Base-by-base conservation (phyloP, 192 early-diverging fungal species). In the Endogone sp. region DNA sequence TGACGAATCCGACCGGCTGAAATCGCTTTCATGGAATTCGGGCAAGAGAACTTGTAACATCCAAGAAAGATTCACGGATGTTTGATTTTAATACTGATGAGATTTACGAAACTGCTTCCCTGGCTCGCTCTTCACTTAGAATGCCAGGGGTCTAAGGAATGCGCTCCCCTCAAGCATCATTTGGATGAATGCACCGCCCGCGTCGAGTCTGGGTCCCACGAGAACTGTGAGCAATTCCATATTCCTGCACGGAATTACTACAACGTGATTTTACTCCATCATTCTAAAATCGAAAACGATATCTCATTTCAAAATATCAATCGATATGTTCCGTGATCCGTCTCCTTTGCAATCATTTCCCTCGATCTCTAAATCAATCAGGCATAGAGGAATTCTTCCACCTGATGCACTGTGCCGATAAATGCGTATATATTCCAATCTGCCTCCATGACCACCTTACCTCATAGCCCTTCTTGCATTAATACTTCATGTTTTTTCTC, bases 391-490 rank as follows among this genome's bases (percentile, higher is more conserved):
- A 93, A 80, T 74, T 93, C 65, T 87, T 91, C 71, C 91, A 91
- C 83, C 88, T 93, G 71, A 77, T 91, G 82, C 89, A 93, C 82
- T 91, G 89, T 74, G 90, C 89, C 58, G 88, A 91, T 76, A 70
- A 86, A 61, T 93, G 91, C 77, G 90, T 92, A 90, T 88, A 89
- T 92, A 68, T 54, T 23, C 22, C 16, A 59, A 25, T 23, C 30
- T 20, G 30, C 8, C 1, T n/a, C 11, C 23, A 60, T 67, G 56
- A 20, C 29, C 22, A 31, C 9, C 28, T 26, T 57, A 21, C 20
- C 2, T 29, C 21, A n/a, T 56, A 29, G n/a, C 32, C 54, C 32
- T 6, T 2, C 56, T 25, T 70, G 55, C 32, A 3, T n/a, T 62
- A 13, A 32, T 11, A 37, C 37, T 29, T 28, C 56, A 60, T 4